phyloP scores from a whole-genome alignment of 129 eudicot genomes.

The Helianthus annuus region HanXRQr2.0-SUNRISE NC_035441.2:180761527-180762026 shows the following conservation, averaged over 20 bases:
- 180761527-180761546: too few relatives aligned
- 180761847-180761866: neutral
- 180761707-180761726: neutral
- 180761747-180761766: neutral
- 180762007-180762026: conserved; percentile 1
- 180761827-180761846: conserved; percentile 39
- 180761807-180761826: conserved; percentile 11
- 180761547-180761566: too few relatives aligned
- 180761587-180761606: too few relatives aligned
- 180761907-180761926: neutral
- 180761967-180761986: neutral
- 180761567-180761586: too few relatives aligned
- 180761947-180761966: neutral
- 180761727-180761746: neutral
- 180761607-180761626: too few relatives aligned
- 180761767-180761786: conserved; percentile 24
- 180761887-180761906: conserved; percentile 12
- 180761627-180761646: too few relatives aligned
- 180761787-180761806: conserved; percentile 25
- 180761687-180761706: too few relatives aligned
- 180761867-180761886: conserved; percentile 12
- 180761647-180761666: too few relatives aligned
- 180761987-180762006: neutral
- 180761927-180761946: neutral
- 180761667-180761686: too few relatives aligned